Evolutionary conservation across 768 basidiomycete species (phyloP), one percentile per base, ranked within the genome.

Genomic region (Pisolithus tinctorius): DNA sequence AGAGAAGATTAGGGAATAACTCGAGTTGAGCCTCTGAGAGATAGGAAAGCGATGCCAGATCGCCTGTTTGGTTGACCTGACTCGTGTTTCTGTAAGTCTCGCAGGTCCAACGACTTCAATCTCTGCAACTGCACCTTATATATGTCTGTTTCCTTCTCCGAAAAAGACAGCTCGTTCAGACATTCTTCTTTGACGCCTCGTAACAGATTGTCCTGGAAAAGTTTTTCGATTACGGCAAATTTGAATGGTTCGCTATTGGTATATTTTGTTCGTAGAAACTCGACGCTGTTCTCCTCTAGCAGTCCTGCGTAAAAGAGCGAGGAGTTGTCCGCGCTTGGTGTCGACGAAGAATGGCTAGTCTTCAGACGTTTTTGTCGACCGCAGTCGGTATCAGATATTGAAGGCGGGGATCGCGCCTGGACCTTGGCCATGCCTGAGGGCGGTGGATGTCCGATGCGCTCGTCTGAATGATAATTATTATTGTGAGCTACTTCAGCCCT

Each of bases 71-170:
- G 69, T 93, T 86, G 60, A 98, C 87, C 94, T 97, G 59, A 40
- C 38, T 38, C 2, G 50, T 53, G 50, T 54, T 45, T 41, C n/a
- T 34, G 34, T 34, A 13, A 34, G 34, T 13, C 34, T 34, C 34
- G 34, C 34, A 34, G 11, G 34, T 11, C 34, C 13, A 13, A 34
- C 34, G 34, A 34, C 34, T 13, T 25, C 6, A 16, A 49, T 51
- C 40, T 34, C 16, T n/a, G 5, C 20, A 30, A n/a, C 36, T 27
- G 6, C 54, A 88, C 90, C 83, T 90, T 93, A 81, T 97, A 98
- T 58, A 98, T 98, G 63, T 98, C 95, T 2, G 95, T 98, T 75
- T 97, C 90, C 71, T 96, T 98, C 72, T 93, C 85, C 4, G 86
- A 79, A 65, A 94, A 93, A 66, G 76, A 84, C 54, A 94, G 78